phyloP scores from a whole-genome alignment of 2,329 filamentous ascomycete genomes.

The Fusarium sp. region DNA sequence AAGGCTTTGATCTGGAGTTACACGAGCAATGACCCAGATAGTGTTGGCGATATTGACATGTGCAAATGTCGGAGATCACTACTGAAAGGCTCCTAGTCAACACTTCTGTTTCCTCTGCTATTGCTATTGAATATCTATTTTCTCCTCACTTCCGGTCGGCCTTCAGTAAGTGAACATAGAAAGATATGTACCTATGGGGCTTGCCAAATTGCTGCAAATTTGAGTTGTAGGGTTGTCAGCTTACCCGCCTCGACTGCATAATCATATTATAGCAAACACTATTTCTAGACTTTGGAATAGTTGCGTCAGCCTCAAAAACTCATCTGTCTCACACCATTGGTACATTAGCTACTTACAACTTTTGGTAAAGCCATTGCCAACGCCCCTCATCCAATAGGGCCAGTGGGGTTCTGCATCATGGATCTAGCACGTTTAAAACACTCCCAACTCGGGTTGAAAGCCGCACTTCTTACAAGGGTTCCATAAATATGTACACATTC shows the following conservation, averaged over 20 bases:
- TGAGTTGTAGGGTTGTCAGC: not conserved
- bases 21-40: not conserved
- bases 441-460: constrained; percentile 10
- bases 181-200: not conserved
- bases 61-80: not conserved
- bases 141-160: not conserved
- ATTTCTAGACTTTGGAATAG: not conserved
- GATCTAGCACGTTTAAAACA: constrained; percentile 2
- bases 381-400: constrained; percentile 2
- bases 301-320: not conserved
- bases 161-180: not conserved
- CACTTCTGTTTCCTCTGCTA: not conserved
- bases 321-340: not conserved
- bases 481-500: constrained; percentile 19
- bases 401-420: not conserved
- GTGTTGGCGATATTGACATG: not conserved
- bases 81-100: not conserved
- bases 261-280: not conserved
- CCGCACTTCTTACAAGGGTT: constrained; percentile 8
- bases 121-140: not conserved
- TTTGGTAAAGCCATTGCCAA: not conserved
- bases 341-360: not conserved
- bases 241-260: not conserved
- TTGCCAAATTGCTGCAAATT: not conserved
- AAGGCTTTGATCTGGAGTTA: not conserved